Percentiles rank a stretch among this genome's conserved stretches.
phyloP scores from a whole-genome alignment of 1,139 yeast genomes.

The Candida tropicalis region DNA sequence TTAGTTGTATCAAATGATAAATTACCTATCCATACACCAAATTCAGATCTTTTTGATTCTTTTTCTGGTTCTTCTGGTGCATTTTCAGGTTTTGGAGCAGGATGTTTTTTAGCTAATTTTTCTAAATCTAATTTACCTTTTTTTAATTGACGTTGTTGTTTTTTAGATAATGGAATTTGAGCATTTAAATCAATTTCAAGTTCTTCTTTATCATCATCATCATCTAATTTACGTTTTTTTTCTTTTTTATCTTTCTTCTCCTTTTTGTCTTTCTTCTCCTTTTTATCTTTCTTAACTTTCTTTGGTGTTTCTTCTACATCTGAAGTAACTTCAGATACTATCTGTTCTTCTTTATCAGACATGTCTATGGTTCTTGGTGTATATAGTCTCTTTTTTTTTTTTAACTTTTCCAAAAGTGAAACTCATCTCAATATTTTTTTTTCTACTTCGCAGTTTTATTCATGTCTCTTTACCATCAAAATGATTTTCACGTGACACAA shows the following conservation, averaged over 20 bases:
- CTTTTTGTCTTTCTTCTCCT: slow-evolving; percentile 13
- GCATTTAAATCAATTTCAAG: slow-evolving; percentile 79
- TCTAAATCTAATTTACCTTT: slow-evolving; percentile 71
- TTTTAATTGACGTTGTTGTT: slow-evolving; percentile 84
- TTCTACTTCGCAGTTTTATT: slow-evolving; percentile 8
- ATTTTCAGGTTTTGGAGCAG: slow-evolving; percentile 43
- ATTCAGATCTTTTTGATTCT: slow-evolving; percentile 49
- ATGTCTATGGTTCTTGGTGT: no score
- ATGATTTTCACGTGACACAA: not conserved
- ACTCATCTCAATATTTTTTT: slow-evolving; percentile 10
- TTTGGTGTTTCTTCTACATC: not conserved
- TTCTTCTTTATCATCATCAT: slow-evolving; percentile 36
- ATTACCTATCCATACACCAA: slow-evolving; percentile 95
- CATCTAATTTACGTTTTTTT: slow-evolving; percentile 2
- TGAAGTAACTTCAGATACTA: not conserved
- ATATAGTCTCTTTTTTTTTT: not conserved
- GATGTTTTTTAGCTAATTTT: slow-evolving; percentile 54
- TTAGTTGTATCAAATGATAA: slow-evolving; percentile 80
- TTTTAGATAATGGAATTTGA: slow-evolving; percentile 85
- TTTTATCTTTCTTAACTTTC: slow-evolving; percentile 15
- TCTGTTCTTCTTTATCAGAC: slow-evolving; percentile 11
- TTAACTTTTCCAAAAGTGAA: not conserved
- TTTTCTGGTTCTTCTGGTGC: slow-evolving; percentile 25
- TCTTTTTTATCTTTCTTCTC: slow-evolving; percentile 18
- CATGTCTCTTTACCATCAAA: not conserved